Percentiles rank a stretch among this genome's conserved stretches.
Conservation (phyloP, 345 rosid species). For the Eucalyptus sp. region DNA sequence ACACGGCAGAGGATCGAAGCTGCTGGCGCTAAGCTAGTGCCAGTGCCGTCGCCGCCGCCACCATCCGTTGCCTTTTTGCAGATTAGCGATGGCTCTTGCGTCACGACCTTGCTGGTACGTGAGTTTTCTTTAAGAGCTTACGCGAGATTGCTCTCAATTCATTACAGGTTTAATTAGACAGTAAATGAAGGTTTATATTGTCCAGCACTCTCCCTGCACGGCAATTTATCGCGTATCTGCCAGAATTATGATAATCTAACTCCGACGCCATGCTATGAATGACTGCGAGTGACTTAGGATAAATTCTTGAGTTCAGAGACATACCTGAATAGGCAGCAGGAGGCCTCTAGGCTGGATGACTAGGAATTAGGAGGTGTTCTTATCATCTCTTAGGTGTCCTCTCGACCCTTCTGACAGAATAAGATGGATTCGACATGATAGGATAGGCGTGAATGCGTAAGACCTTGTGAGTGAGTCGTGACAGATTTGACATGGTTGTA, state of each 20-base stretch:
- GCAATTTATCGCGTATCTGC: neutral
- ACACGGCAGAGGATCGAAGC: slow-evolving; percentile 36
- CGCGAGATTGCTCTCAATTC: neutral
- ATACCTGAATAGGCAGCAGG: neutral
- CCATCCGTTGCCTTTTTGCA: slow-evolving; percentile 20
- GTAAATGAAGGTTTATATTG: neutral
- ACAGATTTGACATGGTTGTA: neutral
- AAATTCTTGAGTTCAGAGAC: neutral
- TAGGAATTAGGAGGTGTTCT: neutral
- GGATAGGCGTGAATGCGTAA: neutral
- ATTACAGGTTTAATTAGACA: neutral
- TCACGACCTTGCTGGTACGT: slow-evolving; percentile 46
- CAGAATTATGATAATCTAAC: neutral
- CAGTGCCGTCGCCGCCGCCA: neutral
- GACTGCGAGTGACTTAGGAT: neutral
- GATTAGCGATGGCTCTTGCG: slow-evolving; percentile 77
- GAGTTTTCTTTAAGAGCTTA: neutral
- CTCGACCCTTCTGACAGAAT: neutral
- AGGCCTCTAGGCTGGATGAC: neutral
- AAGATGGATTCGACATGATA: neutral
- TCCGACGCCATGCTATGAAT: neutral
- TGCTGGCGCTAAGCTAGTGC: slow-evolving; percentile 9
- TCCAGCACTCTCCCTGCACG: neutral
- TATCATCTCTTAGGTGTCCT: neutral
- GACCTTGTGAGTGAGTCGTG: neutral